phyloP scores from a whole-genome alignment of 2,329 filamentous ascomycete species.

The Teratosphaeria nubilosa region DNA sequence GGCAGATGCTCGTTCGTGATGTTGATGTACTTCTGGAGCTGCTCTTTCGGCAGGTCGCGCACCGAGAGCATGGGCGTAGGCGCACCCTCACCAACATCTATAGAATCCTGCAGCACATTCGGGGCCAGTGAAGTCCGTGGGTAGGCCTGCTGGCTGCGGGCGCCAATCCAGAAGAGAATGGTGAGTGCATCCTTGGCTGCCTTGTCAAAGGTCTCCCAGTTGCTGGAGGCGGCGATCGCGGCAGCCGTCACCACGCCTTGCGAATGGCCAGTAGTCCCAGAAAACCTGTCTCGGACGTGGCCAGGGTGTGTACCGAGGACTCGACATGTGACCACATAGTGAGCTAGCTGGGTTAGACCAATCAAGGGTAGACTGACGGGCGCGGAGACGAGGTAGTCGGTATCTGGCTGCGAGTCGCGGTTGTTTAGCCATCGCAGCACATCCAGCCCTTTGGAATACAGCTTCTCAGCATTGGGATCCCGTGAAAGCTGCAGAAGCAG shows the following conservation, averaged over 20 bases:
- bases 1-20: conserved; percentile 95
- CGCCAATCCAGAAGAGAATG: conserved; percentile 97
- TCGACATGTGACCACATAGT: conserved; percentile 91
- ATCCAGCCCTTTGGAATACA: conserved; percentile 94
- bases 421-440: conserved; percentile 88
- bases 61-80: conserved; percentile 98
- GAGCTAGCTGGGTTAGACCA: conserved; percentile 87
- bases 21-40: conserved; percentile 94
- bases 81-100: conserved; percentile 86
- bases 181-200: conserved; percentile 72
- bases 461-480: conserved; percentile 80
- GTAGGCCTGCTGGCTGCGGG: conserved; percentile 93
- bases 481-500: conserved; percentile 77
- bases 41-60: conserved; percentile 74
- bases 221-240: conserved; percentile 78
- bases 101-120: conserved; percentile 80
- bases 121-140: conserved; percentile 89
- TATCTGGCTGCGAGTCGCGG: conserved; percentile 79
- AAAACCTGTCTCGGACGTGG: conserved; percentile 71
- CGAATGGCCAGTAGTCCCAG: conserved; percentile 88
- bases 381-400: conserved; percentile 87
- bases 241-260: conserved; percentile 93
- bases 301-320: conserved; percentile 83
- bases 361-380: conserved; percentile 95
- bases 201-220: conserved; percentile 85